Evolutionary conservation across 441 rosid species (phyloP).

Genomic region (Gossypium gossypioides): DNA sequence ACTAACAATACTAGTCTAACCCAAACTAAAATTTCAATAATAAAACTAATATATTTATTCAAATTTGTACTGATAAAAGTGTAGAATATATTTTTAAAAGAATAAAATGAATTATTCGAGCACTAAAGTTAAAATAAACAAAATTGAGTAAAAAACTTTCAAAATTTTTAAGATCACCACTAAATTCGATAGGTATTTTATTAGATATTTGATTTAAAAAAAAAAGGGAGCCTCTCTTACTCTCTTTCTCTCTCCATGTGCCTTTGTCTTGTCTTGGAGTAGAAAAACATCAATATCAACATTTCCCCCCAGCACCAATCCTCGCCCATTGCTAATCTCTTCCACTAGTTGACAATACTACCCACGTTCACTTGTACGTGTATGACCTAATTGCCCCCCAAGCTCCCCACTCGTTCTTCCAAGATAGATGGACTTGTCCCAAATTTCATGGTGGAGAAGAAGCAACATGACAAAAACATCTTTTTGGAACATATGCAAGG

Average conservation of each 20-base stretch:
- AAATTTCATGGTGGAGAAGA: neutral
- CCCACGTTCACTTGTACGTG: neutral
- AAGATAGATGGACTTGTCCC: conserved; percentile 5
- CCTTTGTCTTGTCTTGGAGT: neutral
- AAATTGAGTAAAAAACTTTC: too few species aligned
- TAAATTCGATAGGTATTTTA: too few species aligned
- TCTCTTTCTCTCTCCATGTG: neutral
- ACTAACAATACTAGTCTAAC: too few species aligned
- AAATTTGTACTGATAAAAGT: too few species aligned
- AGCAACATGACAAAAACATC: conserved; percentile 4
- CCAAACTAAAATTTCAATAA: too few species aligned
- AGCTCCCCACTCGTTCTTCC: conserved; percentile 18
- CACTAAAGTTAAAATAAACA: too few species aligned
- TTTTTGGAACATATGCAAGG: conserved; percentile 15
- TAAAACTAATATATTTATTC: too few species aligned
- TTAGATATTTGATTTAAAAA: too few species aligned
- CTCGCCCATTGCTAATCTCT: neutral
- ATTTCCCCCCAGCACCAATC: neutral
- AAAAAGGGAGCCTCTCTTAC: too few species aligned
- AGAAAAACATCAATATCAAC: neutral
- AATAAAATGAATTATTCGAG: too few species aligned
- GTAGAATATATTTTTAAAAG: too few species aligned
- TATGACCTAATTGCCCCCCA: conserved; percentile 17
- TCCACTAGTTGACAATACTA: neutral
- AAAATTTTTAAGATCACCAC: too few species aligned